Base-by-base conservation (phyloP, 2,329 filamentous ascomycete species). In the Scleromitrula shiraiana region DNA sequence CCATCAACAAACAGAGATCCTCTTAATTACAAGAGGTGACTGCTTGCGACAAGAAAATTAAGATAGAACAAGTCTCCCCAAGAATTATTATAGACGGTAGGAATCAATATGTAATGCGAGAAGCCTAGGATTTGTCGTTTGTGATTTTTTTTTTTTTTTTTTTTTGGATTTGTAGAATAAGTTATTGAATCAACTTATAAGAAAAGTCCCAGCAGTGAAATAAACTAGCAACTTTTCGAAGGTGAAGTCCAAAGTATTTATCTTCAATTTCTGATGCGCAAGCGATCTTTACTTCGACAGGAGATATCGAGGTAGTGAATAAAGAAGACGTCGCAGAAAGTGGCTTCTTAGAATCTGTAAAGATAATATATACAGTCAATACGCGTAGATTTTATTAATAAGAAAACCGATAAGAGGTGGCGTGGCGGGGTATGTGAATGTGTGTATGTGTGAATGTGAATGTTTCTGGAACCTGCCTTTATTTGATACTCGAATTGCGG, bases 1-100 rank as follows among this genome's bases (percentile, higher is more conserved):
- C 70, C 67, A 71, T 72, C 66, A 67, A 71, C 65, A 62, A 59
- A 57, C 55, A 56, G 55, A 56, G 35, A 46, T 46, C 53, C 53
- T 54, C 53, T n/a, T 50, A 39, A 38, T 22, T 23, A 29, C 35
- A 53, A 55, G 53, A 53, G 58, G 38, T 12, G 10, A 40, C n/a
- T 46, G 35, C 24, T 39, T 40, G 35, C 15, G 52, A 44, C 51
- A 42, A n/a, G n/a, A n/a, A 40, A 32, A 40, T n/a, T 24, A 26
- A 24, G 10, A 5, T 17, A 23, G 29, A 14, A 29, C 22, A n/a
- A 33, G 14, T 32, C 26, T 29, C 7, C 19, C 9, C n/a, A 29
- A 24, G 7, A 7, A 12, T 20, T 46, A 33, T 12, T 23, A 24
- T 23, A 22, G 19, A 17, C n/a, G 12, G 10, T 5, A 32, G 12